Evolutionary conservation across 352 stramenopile species (phyloP), one percentile per base, ranked within the genome.

Genomic region (Aphanomyces stellatus): DNA sequence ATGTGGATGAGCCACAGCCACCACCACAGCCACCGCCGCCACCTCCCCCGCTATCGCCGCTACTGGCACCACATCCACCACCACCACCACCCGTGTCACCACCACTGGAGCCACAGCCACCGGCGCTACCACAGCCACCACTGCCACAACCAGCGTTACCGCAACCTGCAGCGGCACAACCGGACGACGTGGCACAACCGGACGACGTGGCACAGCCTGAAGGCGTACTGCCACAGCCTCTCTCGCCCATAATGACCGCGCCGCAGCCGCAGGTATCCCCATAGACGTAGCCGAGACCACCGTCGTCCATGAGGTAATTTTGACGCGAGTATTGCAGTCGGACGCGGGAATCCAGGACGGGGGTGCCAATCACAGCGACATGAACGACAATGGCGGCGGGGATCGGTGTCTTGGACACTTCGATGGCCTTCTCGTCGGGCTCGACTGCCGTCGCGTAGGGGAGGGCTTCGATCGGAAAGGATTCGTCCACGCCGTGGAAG

Each of bases 291-390:
- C 37, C 37, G 10, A 43, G 17, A 17, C 37, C 10, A 17, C 37
- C 37, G 10, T 43, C 10, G 11, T 57, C 31, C 60, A 67, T 67
- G 4, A 67, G 19, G 49, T 56, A 34, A 2, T 28, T 67, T 13
- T 67, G 43, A 30, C 49, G 43, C 4, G 60, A 67, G 42, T 67
- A 67, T 22, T 49, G 60, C 60, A 51, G 30, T 11, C 60, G 60
- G 8, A 67, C 60, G 30, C 60, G 43, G 3, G 40, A 37, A 25
- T 67, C 60, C 43, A 57, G 57, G 30, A 67, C 60, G 6, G 60
- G 60, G 17, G 60, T 67, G 11, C 60, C 60, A 34, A 67, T 67
- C 22, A 67, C 60, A 17, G 60, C 34, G 8, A 67, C 27, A 33
- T 67, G 57, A 30, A 67, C 60, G 5, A 24, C 25, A 4, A 57